Evolutionary conservation across 108 stramenopile species (phyloP), one percentile per base, ranked within the genome.

Genomic region (Pinguiococcus pyrenoidosus): DNA sequence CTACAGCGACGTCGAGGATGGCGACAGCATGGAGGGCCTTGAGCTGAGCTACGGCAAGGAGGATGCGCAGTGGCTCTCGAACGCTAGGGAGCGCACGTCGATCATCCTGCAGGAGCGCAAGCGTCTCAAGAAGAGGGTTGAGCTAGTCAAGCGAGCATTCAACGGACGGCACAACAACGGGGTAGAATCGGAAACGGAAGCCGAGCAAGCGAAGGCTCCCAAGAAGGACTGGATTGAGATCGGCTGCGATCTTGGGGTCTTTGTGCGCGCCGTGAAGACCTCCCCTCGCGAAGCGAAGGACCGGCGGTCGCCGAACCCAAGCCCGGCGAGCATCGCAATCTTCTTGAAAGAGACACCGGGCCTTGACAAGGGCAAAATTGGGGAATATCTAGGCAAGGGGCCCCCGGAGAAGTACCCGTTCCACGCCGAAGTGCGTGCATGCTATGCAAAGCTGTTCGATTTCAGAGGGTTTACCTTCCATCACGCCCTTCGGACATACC

Each of bases 381-480:
- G 95, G 2, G 69, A 77, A 29, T 96, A 88, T 45, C 54, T 96
- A 7, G 69, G 83, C 39, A 85, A 87, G 62, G 91, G 89, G 12
- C 90, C 89, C 0, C 69, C 54, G 20, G 74, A 84, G 14, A 75
- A 78, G 40, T 86, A 85, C 45, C 85, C 91, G 10, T 96, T 96
- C 56, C 56, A 87, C 46, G 56, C 77, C 4, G 48, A 74, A 39
- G 95, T 92, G 26, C 51, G 84, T 12, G 6, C 46, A 25, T 70
- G 49, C 30, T 89, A 84, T 55, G 51, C 67, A 2, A 21, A 46
- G 25, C 66, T 72, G 23, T 92, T 91, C 51, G 72, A 87, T 55
- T 91, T 92, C 59, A 33, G 54, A 26, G 36, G 46, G n/a, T 46
- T 62, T 38, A 37, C 49, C 5, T 89, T 96, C 70, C 80, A 83